Conservation (phyloP, 805 yeast genomes). For the Ogataea henricii region DNA sequence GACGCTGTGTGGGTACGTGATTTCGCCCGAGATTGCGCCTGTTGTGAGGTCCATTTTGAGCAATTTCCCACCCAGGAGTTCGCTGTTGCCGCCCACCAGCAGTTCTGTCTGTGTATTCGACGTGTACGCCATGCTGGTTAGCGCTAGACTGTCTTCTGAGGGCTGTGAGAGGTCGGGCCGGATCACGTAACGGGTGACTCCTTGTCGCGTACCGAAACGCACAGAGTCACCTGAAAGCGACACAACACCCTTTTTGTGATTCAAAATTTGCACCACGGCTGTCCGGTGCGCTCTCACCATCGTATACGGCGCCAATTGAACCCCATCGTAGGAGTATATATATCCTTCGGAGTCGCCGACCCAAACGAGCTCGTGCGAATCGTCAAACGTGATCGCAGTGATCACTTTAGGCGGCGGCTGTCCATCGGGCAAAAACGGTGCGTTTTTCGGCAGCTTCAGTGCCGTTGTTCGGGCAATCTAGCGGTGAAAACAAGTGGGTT, state of each 20-base stretch:
- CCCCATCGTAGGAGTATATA: conserved; percentile 45
- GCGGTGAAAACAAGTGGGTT: background rate
- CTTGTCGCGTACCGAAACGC: conserved; percentile 58
- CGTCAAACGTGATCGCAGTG: conserved; percentile 58
- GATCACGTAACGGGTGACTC: conserved; percentile 44
- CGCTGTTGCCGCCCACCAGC: conserved; percentile 43
- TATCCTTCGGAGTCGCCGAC: conserved; percentile 70
- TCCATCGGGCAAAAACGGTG: conserved; percentile 18
- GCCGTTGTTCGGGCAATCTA: conserved; percentile 38
- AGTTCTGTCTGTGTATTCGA: conserved; percentile 45
- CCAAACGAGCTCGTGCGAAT: conserved; percentile 79
- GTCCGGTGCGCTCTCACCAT: conserved; percentile 54
- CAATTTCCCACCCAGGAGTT: conserved; percentile 33
- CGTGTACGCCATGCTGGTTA: conserved; percentile 45
- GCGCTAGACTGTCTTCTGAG: conserved; percentile 31
- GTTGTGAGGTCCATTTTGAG: conserved; percentile 45
- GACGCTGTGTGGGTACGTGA: conserved; percentile 47
- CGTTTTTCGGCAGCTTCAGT: conserved; percentile 28
- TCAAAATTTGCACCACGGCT: conserved; percentile 53
- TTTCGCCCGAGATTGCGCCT: conserved; percentile 37
- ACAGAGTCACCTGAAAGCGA: conserved; percentile 55
- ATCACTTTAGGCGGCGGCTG: conserved; percentile 25
- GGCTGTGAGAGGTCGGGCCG: conserved; percentile 23
- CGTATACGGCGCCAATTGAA: conserved; percentile 55
- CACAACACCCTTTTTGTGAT: conserved; percentile 59